phyloP scores from a whole-genome alignment of 2,329 filamentous ascomycete species.

The Aaosphaeria pasadenensis region DNA sequence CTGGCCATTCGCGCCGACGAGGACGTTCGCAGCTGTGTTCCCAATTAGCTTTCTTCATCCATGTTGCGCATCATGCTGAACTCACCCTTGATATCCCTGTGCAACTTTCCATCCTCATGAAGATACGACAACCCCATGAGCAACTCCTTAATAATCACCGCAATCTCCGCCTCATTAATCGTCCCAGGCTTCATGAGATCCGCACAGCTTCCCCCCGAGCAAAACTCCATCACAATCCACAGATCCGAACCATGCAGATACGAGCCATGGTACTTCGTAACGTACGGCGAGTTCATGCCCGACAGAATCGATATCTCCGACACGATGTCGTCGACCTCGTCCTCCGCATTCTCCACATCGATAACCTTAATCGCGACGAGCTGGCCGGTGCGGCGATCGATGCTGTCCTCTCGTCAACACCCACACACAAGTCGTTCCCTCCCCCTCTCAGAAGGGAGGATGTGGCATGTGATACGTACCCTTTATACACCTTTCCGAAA shows the following conservation, averaged over 20 bases:
- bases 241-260: conserved; percentile 94
- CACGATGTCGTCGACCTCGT: conserved; percentile 99
- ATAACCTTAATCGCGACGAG: conserved; percentile 98
- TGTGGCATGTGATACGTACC: conserved; percentile 54
- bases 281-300: conserved; percentile 91
- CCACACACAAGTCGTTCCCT: background rate
- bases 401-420: conserved; percentile 1
- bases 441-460: background rate
- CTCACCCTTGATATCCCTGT: conserved; percentile 89
- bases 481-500: conserved; percentile 98
- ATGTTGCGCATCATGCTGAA: background rate
- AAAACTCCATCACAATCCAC: conserved; percentile 99
- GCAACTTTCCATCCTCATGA: conserved; percentile 92
- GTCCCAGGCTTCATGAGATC: conserved; percentile 92
- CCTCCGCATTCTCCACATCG: conserved; percentile 97
- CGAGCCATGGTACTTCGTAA: conserved; percentile 96
- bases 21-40: conserved; percentile 76
- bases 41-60: no score
- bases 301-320: conserved; percentile 97
- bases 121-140: conserved; percentile 89
- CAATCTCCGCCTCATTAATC: conserved; percentile 93
- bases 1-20: conserved; percentile 85
- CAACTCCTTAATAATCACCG: conserved; percentile 88
- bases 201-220: conserved; percentile 91
- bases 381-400: conserved; percentile 89